Evolutionary conservation across 257 asterid species (phyloP).

Genomic region (Salvia rosmarinus): DNA sequence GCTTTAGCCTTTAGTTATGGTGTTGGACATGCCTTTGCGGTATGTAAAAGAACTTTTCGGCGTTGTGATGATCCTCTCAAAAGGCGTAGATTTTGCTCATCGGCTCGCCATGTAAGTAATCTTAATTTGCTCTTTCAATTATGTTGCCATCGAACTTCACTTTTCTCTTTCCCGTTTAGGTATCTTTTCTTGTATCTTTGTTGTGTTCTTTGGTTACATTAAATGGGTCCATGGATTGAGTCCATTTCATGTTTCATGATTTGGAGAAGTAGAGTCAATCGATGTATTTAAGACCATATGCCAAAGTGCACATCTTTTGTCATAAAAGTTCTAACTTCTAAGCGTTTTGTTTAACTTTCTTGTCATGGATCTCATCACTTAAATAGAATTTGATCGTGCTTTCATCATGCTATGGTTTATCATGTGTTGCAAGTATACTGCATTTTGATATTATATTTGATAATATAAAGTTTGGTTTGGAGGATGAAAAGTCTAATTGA

Average conservation of each 20-base stretch:
- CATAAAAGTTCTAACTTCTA: no score
- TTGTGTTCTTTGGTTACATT: not conserved
- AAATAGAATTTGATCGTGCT: no score
- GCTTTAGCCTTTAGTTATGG: conserved; percentile 5
- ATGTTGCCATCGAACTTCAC: no score
- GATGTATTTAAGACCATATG: not conserved
- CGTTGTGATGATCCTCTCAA: conserved; percentile 56
- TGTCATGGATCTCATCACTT: no score
- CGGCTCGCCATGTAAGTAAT: conserved; percentile 80
- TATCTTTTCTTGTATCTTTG: not conserved
- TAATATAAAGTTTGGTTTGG: no score
- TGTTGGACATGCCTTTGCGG: conserved; percentile 47
- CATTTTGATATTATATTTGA: no score
- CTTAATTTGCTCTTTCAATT: conserved; percentile 1
- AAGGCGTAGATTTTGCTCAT: conserved; percentile 80
- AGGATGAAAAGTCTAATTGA: no score
- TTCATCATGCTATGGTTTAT: no score
- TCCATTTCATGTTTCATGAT: not conserved
- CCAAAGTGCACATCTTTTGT: no score
- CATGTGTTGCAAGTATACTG: no score
- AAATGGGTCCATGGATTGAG: conserved; percentile 5
- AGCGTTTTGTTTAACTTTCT: no score
- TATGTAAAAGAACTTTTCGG: conserved; percentile 72
- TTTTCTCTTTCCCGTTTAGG: not conserved
- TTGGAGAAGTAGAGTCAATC: conserved; percentile 19